A percentile compares a stretch with the other conserved stretches of the same genome.
These are phyloP conservation scores for Acanthamoeba triangularis DNA, from an alignment of 208 protist genomes.

Conservation along the genomic window DNA sequence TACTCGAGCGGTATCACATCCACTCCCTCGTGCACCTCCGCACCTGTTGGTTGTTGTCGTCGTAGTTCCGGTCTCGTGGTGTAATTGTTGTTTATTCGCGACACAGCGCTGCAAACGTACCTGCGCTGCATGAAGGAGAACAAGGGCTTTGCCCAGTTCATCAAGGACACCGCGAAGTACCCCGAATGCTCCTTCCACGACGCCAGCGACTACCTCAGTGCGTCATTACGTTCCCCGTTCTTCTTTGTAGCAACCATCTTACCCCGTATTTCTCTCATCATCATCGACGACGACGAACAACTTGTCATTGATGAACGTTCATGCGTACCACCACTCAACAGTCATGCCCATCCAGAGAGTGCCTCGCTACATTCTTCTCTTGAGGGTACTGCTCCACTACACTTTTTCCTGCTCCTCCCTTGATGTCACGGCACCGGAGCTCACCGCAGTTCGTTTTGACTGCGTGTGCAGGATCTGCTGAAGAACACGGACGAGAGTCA, in stretches of 20 bases:
- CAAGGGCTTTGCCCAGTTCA: slow-evolving; percentile 57
- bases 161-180: slow-evolving; percentile 66
- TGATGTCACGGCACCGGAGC: background rate
- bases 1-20: background rate
- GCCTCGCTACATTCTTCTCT: slow-evolving; percentile 42
- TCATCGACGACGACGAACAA: background rate
- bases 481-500: slow-evolving; percentile 58
- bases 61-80: background rate
- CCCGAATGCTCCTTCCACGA: slow-evolving; percentile 56
- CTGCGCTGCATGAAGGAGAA: slow-evolving; percentile 64
- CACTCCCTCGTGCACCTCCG: too few species aligned
- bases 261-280: too few species aligned
- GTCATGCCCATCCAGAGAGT: slow-evolving; percentile 66
- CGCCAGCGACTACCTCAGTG: slow-evolving; percentile 62
- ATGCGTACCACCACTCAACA: background rate
- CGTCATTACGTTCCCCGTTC: too few species aligned
- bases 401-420: background rate
- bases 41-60: background rate
- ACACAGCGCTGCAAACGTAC: slow-evolving; percentile 18
- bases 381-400: background rate
- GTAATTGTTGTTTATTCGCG: background rate
- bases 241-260: too few species aligned
- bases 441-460: background rate
- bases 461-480: slow-evolving; percentile 21
- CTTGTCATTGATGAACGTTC: too few species aligned